Base-by-base conservation (phyloP, 208 protist species). In the Leishmania arabica region DNA sequence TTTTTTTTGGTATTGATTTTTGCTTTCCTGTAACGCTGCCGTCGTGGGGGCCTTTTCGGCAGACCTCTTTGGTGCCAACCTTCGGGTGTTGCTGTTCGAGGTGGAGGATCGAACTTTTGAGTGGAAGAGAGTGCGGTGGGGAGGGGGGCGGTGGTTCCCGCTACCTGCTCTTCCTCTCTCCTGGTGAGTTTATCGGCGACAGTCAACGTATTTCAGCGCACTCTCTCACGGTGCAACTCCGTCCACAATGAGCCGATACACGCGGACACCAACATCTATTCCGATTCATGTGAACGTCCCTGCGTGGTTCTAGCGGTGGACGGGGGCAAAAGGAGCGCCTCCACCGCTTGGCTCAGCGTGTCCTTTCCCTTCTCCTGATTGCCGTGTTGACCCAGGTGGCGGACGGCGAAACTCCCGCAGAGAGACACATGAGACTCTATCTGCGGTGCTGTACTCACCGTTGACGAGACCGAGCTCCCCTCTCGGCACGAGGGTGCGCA, bases 1-100 rank as follows among this genome's bases (percentile, higher is more conserved):
- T 4, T 17, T 31, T 64, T 62, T 40, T 56, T 56, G 70, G 45
- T 58, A 49, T 70, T 62, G 78, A 65, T 24, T 34, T 73, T 75
- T 78, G 31, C 73, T 77, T 40, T 76, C 31, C 65, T 3, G 27
- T 47, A 51, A 1, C 40, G 1, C 37, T 58, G 47, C 19, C 7
- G 51, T 13, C 60, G 51, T 45, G 15, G 13, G 3, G 3, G 62
- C 62, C n/a, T 68, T 17, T 40, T 34, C 13, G 15, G 62, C 13
- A 19, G 5, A 40, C 13, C 62, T 66, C 62, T 37, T 68, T 40
- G 31, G 9, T 11, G 62, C 4, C 62, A 40, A 11, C 19, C 31
- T 68, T 40, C 31, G 19, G 2, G n/a, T 68, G 62, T 15, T 31
- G 58, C n/a, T 68, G 31, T 17, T 68, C 13, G 31, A 37, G 62